Percentiles rank a stretch among this genome's conserved stretches.
Evolutionary conservation across 371 early-diverging fungal species (phyloP).

Genomic region (Haplosporangium sp.): DNA sequence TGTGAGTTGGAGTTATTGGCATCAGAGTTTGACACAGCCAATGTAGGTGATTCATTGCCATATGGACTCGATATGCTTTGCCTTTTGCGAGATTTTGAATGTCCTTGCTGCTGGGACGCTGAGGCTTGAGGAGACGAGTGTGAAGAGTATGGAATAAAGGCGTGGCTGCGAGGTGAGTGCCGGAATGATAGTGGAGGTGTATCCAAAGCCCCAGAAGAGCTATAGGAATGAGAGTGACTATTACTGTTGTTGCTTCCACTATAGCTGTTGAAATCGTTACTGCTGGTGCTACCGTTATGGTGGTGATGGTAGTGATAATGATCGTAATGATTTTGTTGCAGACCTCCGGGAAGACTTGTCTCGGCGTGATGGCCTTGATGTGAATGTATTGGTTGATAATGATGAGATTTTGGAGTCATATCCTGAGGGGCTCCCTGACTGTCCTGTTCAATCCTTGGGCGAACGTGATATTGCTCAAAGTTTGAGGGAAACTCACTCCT

Average conservation of each 20-base stretch:
- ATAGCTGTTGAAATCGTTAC: neutral
- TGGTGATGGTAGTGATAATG: constrained; percentile 12
- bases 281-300: constrained; percentile 14
- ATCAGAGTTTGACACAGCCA: constrained; percentile 18
- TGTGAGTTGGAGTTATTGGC: constrained; percentile 8
- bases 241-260: too few species aligned
- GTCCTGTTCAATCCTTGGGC: constrained; percentile 35
- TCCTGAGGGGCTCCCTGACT: constrained; percentile 22
- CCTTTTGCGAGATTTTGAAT: constrained; percentile 16
- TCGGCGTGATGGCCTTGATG: constrained; percentile 26
- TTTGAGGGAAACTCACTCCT: constrained; percentile 28
- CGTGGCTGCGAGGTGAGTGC: constrained; percentile 26
- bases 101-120: constrained; percentile 13
- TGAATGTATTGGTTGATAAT: constrained; percentile 27
- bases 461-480: constrained; percentile 28
- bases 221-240: neutral
- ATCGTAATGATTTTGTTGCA: neutral
- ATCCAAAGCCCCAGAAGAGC: constrained; percentile 25
- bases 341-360: constrained; percentile 15
- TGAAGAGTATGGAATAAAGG: constrained; percentile 19
- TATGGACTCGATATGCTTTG: constrained; percentile 19
- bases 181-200: constrained; percentile 32
- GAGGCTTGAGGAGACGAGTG: constrained; percentile 15
- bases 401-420: constrained; percentile 27
- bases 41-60: constrained; percentile 18